A percentile compares a stretch with the other conserved stretches of the same genome.
Conservation (phyloP, 177 flowering plant species). For the Vitis hybrid region DNA sequence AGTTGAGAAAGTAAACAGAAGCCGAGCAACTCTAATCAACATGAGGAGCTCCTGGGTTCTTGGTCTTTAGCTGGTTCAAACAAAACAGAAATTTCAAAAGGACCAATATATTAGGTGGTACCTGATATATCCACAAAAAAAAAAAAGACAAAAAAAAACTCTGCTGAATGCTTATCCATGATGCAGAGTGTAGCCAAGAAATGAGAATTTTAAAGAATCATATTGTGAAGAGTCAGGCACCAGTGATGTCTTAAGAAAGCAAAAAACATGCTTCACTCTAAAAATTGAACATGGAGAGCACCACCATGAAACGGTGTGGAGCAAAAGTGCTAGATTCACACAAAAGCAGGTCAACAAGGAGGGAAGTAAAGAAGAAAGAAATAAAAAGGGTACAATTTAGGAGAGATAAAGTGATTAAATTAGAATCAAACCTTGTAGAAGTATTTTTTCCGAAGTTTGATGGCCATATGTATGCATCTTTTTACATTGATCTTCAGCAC, state of each 20-base stretch:
- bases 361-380: neutral
- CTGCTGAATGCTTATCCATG: too few species aligned
- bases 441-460: slow-evolving; percentile 83
- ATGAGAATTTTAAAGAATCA: neutral
- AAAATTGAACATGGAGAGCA: neutral
- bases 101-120: neutral
- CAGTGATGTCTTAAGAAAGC: neutral
- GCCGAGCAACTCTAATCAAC: slow-evolving; percentile 20
- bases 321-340: neutral
- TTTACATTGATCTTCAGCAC: slow-evolving; percentile 68
- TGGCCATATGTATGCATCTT: slow-evolving; percentile 69
- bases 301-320: neutral
- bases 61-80: slow-evolving; percentile 44
- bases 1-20: slow-evolving; percentile 10
- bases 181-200: too few species aligned
- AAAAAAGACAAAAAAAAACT: neutral
- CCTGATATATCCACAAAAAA: neutral
- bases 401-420: neutral
- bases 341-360: neutral
- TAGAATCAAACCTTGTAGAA: slow-evolving; percentile 60
- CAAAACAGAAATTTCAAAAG: neutral
- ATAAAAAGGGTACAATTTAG: neutral
- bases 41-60: slow-evolving; percentile 30
- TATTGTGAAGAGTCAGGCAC: neutral
- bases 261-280: neutral